Evolutionary conservation across 1,284 basidiomycete species (phyloP).

Genomic region (Ceratobasidium sp.): DNA sequence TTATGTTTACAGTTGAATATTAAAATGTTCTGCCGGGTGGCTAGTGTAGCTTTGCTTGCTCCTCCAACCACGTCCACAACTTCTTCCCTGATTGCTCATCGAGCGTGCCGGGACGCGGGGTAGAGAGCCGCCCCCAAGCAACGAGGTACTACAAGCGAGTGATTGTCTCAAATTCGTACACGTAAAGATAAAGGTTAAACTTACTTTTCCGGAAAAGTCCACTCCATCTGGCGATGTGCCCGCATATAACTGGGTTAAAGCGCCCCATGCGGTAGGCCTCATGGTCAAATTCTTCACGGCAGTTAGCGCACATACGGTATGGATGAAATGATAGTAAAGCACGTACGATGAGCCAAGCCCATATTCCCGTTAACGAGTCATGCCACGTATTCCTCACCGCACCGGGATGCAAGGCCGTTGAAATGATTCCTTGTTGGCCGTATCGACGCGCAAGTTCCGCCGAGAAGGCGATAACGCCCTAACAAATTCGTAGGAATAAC

Average conservation of each 20-base stretch:
- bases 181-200: background rate
- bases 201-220: slow-evolving; percentile 51
- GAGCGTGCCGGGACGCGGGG: slow-evolving; percentile 49
- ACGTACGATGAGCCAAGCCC: slow-evolving; percentile 31
- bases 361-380: slow-evolving; percentile 38
- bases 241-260: slow-evolving; percentile 64
- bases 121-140: slow-evolving; percentile 39
- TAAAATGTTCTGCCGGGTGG: too few species aligned
- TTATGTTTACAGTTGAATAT: too few species aligned
- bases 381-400: slow-evolving; percentile 16
- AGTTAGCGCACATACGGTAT: slow-evolving; percentile 8
- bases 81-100: slow-evolving; percentile 54
- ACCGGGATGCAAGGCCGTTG: slow-evolving; percentile 47
- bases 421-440: slow-evolving; percentile 47
- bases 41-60: slow-evolving; percentile 52
- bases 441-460: slow-evolving; percentile 48
- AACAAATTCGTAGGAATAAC: too few species aligned
- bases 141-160: slow-evolving; percentile 39
- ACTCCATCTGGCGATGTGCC: slow-evolving; percentile 62
- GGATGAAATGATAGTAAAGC: slow-evolving; percentile 9
- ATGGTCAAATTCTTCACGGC: slow-evolving; percentile 52
- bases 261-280: slow-evolving; percentile 56
- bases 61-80: slow-evolving; percentile 62
- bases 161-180: too few species aligned
- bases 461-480: slow-evolving; percentile 46